phyloP scores from a whole-genome alignment of 805 yeast genomes.

The Yarrowia osloensis region DNA sequence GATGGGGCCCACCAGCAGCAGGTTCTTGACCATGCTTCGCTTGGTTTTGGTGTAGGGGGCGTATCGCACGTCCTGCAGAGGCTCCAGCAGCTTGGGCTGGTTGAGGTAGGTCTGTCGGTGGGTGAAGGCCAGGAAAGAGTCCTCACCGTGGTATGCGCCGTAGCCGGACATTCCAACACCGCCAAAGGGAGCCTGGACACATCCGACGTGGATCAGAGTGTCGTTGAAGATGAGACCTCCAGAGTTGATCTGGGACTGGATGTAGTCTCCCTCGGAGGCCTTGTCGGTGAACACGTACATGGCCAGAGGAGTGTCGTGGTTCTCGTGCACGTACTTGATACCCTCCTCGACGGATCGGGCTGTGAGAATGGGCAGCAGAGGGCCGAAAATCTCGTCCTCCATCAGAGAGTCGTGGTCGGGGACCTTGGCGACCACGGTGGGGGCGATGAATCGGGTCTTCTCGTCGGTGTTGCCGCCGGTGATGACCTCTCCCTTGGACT shows the following conservation, averaged over 20 bases:
- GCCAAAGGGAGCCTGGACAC: conserved; percentile 77
- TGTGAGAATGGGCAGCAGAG: conserved; percentile 73
- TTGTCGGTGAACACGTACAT: conserved; percentile 62
- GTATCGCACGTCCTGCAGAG: conserved; percentile 57
- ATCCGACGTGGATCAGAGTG: conserved; percentile 65
- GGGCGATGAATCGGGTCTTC: conserved; percentile 56
- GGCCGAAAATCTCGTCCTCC: conserved; percentile 80
- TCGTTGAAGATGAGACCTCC: conserved; percentile 76
- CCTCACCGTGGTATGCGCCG: conserved; percentile 78
- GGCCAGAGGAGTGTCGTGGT: conserved; percentile 78
- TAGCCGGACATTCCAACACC: conserved; percentile 82
- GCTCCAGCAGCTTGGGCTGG: conserved; percentile 66
- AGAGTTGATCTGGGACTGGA: conserved; percentile 59
- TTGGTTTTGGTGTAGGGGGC: conserved; percentile 56
- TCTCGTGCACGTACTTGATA: conserved; percentile 43
- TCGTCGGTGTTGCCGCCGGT: conserved; percentile 41
- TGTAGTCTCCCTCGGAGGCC: conserved; percentile 51
- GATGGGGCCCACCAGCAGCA: conserved; percentile 18
- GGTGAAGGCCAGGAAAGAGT: conserved; percentile 66
- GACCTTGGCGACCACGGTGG: conserved; percentile 68
- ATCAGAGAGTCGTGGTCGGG: conserved; percentile 67
- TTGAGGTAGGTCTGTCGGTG: conserved; percentile 68
- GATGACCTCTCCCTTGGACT: conserved; percentile 38
- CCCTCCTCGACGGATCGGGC: conserved; percentile 44
- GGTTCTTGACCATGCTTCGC: conserved; percentile 29